These are phyloP conservation scores for Rhynchospora breviuscula DNA, from an alignment of 176 grass and related monocot genomes.

Conservation along the genomic window DNA sequence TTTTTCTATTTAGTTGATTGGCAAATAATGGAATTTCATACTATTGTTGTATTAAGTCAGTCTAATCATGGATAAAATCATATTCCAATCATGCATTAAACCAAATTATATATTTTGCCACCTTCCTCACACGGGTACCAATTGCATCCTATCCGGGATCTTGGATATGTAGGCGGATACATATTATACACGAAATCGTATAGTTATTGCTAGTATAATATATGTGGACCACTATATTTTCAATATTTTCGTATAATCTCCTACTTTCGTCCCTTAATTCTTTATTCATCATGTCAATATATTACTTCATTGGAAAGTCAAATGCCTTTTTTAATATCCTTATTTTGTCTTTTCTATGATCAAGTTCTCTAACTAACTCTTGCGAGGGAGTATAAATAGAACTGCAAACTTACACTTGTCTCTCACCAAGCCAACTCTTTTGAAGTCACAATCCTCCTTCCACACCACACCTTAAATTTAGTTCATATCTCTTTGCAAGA, in stretches of 20 bases:
- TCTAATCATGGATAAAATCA: conserved; percentile 17
- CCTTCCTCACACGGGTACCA: not conserved
- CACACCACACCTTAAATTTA: conserved; percentile 23
- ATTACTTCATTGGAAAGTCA: conserved; percentile 12
- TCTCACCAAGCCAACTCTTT: conserved; percentile 42
- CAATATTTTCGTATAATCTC: not conserved
- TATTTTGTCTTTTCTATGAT: not conserved
- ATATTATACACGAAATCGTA: not conserved
- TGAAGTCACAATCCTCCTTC: conserved; percentile 23
- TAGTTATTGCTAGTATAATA: not conserved
- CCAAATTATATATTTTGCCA: not conserved
- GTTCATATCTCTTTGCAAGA: conserved; percentile 30
- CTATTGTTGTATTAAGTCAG: not conserved
- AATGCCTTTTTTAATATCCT: not conserved
- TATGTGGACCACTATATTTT: not conserved
- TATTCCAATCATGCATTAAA: not conserved
- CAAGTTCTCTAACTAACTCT: conserved; percentile 11
- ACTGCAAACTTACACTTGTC: conserved; percentile 19
- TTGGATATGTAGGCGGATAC: not conserved
- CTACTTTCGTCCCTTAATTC: not conserved
- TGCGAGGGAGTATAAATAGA: conserved; percentile 41
- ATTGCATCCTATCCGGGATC: not conserved
- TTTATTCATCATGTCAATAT: conserved; percentile 15
- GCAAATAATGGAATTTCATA: conserved; percentile 21
- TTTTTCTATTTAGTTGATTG: conserved; percentile 13